Base-by-base conservation (phyloP, 2,329 filamentous ascomycete genomes). In the Xylariaceae sp. region DNA sequence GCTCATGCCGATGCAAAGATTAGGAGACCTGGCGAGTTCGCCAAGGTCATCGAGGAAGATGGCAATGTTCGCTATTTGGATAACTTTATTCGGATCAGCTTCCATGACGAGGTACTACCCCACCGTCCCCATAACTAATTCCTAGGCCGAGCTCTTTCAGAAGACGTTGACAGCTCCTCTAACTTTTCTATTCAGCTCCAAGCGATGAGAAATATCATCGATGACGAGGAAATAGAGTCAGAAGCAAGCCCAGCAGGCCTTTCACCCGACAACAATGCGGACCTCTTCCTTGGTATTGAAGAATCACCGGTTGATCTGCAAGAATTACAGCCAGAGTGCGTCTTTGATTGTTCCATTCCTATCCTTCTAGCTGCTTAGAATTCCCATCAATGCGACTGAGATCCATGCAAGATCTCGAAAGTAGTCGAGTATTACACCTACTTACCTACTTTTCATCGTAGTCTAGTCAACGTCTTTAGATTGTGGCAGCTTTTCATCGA, bases 401-500 rank as follows among this genome's bases (percentile, higher is more conserved):
- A n/a, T n/a, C n/a, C n/a, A n/a, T n/a, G n/a, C n/a, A n/a, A n/a
- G n/a, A n/a, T n/a, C n/a, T n/a, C n/a, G n/a, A 11, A 16, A 23
- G 18, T 16, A 18, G 3, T 29, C 18, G 13, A n/a, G 15, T 16
- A 20, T 4, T 30, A 6, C 45, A 46, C 21, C n/a, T 55, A 15
- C 51, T 56, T 10, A 57, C 35, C 32, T 21, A 4, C 32, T 5
- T 16, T 32, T 10, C 8, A 18, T 46, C 29, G 6, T 45, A 60
- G 55, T n/a, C 54, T 58, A 29, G 50, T 57, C 27, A 57, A 81
- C n/a, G 77, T 82, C 10, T 77, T 81, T 57, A 73, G 72, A 44
- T 70, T 85, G 4, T 85, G 82, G 82, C 77, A 82, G 53, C 65
- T 74, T 2, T 83, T 80, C 53, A 63, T 82, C 0, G 75, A 81